These are phyloP conservation scores for Kentomonas sorsogonicus DNA, from an alignment of 208 protist species.

Conservation along the genomic window DNA sequence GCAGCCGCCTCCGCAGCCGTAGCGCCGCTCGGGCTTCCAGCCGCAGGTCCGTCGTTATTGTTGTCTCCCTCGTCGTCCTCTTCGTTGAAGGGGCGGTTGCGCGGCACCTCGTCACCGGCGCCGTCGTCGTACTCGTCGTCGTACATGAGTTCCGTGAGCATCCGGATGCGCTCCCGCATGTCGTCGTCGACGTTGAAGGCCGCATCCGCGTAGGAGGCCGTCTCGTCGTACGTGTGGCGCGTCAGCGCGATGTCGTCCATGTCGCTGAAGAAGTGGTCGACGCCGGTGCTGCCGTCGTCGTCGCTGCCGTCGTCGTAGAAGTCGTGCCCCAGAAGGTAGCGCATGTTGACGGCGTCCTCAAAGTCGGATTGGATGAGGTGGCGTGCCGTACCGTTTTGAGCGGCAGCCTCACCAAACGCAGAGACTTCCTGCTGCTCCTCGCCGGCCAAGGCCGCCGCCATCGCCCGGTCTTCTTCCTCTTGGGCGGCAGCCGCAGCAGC, in stretches of 20 bases:
- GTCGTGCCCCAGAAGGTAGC: constrained; percentile 32
- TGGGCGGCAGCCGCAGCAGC: not conserved
- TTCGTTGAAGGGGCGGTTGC: no score
- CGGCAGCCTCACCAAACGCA: no score
- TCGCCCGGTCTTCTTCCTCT: not conserved
- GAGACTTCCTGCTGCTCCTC: not conserved
- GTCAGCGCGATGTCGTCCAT: constrained; percentile 17
- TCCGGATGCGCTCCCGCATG: constrained; percentile 73
- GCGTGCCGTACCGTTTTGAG: not conserved
- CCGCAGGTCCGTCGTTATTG: constrained; percentile 9
- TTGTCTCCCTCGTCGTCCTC: constrained; percentile 26
- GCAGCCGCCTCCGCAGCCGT: constrained; percentile 6
- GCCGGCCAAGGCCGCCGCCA: not conserved
- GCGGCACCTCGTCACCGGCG: constrained; percentile 33
- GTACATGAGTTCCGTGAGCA: constrained; percentile 85
- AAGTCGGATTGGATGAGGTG: constrained; percentile 25
- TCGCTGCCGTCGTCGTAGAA: constrained; percentile 50
- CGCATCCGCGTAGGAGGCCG: constrained; percentile 18
- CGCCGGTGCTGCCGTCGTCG: constrained; percentile 24
- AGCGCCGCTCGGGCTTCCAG: not conserved
- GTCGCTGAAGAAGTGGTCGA: constrained; percentile 15
- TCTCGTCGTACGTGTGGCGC: constrained; percentile 17
- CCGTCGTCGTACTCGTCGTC: constrained; percentile 87
- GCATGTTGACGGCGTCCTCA: constrained; percentile 29
- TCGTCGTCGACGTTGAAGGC: constrained; percentile 72